Evolutionary conservation across 2,329 filamentous ascomycete genomes (phyloP).

Genomic region (Ascochyta fabae): DNA sequence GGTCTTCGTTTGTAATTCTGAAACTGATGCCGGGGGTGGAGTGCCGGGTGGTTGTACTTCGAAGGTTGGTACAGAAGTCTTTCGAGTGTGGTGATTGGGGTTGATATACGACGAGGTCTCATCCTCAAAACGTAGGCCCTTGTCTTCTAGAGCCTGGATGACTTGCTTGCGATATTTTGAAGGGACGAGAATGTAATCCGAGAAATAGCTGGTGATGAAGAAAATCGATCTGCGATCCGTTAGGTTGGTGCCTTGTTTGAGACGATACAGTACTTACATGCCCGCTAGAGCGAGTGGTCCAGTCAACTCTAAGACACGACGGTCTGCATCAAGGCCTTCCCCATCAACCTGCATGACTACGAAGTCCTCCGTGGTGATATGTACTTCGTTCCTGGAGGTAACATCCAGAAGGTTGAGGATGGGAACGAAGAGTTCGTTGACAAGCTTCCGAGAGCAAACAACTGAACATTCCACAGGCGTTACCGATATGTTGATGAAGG

Average conservation of each 20-base stretch:
- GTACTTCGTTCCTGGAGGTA: constrained; percentile 57
- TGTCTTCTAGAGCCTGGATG: constrained; percentile 74
- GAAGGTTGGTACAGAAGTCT: constrained; percentile 54
- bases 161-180: constrained; percentile 75
- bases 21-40: constrained; percentile 77
- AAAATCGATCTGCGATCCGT: constrained; percentile 74
- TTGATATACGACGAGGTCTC: constrained; percentile 67
- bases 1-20: constrained; percentile 81
- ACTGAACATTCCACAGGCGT: constrained; percentile 93
- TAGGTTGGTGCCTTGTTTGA: background rate
- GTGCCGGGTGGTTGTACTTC: constrained; percentile 65
- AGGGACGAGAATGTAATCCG: constrained; percentile 93
- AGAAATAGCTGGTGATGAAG: constrained; percentile 98
- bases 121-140: constrained; percentile 83
- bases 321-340: constrained; percentile 87
- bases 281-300: constrained; percentile 88
- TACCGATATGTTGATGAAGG: constrained; percentile 91
- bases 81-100: constrained; percentile 57
- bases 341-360: constrained; percentile 89
- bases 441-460: constrained; percentile 80
- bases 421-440: constrained; percentile 76
- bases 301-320: constrained; percentile 88
- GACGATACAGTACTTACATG: constrained; percentile 61
- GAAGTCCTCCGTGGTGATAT: constrained; percentile 83
- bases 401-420: constrained; percentile 68